Percentiles rank a stretch among this genome's conserved stretches.
Evolutionary conservation across 768 basidiomycete species (phyloP).

Genomic region (Lentinula aciculospora): DNA sequence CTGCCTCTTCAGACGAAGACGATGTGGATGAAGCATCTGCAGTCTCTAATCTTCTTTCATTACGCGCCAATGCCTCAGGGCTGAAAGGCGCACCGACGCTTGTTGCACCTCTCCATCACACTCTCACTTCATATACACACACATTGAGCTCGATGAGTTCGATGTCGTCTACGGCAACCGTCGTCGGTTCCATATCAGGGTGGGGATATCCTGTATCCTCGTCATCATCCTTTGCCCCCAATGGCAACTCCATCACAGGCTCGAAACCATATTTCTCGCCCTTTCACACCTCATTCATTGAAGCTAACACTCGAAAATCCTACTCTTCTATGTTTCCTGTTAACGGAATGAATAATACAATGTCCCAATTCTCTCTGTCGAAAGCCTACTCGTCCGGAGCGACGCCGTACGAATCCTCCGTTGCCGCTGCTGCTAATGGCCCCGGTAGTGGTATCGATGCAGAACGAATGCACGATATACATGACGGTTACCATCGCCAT

Average conservation of each 20-base stretch:
- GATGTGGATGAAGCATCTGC: background rate
- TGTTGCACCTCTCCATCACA: background rate
- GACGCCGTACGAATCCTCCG: background rate
- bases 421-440: background rate
- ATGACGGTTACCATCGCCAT: background rate
- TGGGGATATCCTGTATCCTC: background rate
- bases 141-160: background rate
- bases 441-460: background rate
- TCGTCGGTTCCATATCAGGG: background rate
- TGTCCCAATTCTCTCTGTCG: background rate
- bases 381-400: background rate
- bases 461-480: background rate
- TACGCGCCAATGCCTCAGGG: background rate
- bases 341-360: background rate
- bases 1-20: background rate
- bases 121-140: background rate
- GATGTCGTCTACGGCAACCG: background rate
- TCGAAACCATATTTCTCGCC: background rate
- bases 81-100: background rate
- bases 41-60: conserved; percentile 1
- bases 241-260: background rate
- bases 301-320: background rate
- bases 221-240: background rate
- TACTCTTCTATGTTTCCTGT: background rate
- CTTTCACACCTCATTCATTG: background rate